phyloP scores from a whole-genome alignment of 2,329 filamentous ascomycete genomes.

The Mycosphaerella arachidis region DNA sequence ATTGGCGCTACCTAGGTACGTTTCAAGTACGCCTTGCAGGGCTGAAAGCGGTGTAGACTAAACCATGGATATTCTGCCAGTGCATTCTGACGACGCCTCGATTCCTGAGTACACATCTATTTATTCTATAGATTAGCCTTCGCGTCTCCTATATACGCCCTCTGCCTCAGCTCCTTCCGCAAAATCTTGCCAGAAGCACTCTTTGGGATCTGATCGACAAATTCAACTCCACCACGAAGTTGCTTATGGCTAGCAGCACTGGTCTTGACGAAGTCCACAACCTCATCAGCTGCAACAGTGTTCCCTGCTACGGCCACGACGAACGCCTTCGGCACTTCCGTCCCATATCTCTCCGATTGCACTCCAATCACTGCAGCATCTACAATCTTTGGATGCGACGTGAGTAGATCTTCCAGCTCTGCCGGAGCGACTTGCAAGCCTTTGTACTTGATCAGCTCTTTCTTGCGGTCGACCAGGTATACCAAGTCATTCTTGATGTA shows the following conservation, averaged over 20 bases:
- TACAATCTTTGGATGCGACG: conserved; percentile 60
- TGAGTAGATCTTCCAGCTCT: conserved; percentile 25
- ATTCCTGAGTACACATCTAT: too few species aligned
- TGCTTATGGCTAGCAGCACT: conserved; percentile 60
- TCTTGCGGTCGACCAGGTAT: conserved; percentile 35
- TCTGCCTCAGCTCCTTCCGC: conserved; percentile 29
- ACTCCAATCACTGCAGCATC: conserved; percentile 76
- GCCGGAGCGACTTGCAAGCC: conserved; percentile 32
- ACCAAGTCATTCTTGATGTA: conserved; percentile 28
- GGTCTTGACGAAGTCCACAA: conserved; percentile 55
- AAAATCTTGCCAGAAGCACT: conserved; percentile 60
- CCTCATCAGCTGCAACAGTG: conserved; percentile 37
- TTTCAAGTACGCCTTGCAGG: not conserved
- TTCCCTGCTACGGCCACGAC: not conserved
- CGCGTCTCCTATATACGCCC: not conserved
- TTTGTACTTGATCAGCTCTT: conserved; percentile 41
- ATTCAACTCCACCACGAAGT: conserved; percentile 56
- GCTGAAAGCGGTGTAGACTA: not conserved
- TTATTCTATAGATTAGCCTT: conserved; percentile 1
- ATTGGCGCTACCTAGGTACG: not conserved
- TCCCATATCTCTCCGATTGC: not conserved
- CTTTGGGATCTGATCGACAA: conserved; percentile 55
- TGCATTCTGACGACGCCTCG: too few species aligned
- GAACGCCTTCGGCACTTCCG: conserved; percentile 4
- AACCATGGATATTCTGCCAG: not conserved